Percentiles rank a stretch among this genome's conserved stretches.
Evolutionary conservation across 2,329 filamentous ascomycete species (phyloP).

Genomic region (Tolypocladium sp.): DNA sequence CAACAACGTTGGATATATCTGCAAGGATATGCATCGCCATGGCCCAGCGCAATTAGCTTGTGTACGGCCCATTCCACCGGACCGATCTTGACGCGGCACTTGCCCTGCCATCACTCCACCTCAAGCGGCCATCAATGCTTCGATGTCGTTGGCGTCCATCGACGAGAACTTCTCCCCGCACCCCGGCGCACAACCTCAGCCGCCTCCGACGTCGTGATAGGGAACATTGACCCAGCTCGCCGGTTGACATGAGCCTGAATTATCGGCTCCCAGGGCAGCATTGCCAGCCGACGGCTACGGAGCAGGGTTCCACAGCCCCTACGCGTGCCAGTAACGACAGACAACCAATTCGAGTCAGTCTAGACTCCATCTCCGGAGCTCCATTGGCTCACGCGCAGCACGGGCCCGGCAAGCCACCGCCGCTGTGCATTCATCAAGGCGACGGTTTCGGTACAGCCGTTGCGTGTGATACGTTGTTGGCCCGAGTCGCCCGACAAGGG

Average conservation of each 20-base stretch:
- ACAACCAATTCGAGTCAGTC: slow-evolving; percentile 1
- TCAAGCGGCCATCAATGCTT: not conserved
- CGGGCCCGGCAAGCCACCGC: not conserved
- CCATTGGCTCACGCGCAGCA: not conserved
- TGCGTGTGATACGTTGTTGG: not conserved
- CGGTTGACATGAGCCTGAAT: not conserved
- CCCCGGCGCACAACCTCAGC: not conserved
- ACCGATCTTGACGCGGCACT: not conserved
- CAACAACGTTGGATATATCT: not conserved
- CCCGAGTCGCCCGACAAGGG: not conserved
- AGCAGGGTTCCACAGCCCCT: not conserved
- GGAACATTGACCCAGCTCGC: not conserved
- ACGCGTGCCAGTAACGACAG: not conserved
- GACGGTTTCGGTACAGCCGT: not conserved
- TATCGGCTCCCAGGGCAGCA: no score
- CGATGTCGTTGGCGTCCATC: not conserved
- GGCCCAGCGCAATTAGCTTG: not conserved
- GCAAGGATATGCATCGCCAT: not conserved
- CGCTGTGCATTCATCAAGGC: not conserved
- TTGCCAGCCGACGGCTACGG: no score
- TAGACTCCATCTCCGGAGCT: not conserved
- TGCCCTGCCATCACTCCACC: not conserved
- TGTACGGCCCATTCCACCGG: no score
- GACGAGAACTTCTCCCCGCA: not conserved
- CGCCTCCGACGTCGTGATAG: not conserved